A percentile compares a stretch with the other conserved stretches of the same genome.
Evolutionary conservation across 2,329 filamentous ascomycete genomes (phyloP).

Genomic region (Salinomyces thailandicus): DNA sequence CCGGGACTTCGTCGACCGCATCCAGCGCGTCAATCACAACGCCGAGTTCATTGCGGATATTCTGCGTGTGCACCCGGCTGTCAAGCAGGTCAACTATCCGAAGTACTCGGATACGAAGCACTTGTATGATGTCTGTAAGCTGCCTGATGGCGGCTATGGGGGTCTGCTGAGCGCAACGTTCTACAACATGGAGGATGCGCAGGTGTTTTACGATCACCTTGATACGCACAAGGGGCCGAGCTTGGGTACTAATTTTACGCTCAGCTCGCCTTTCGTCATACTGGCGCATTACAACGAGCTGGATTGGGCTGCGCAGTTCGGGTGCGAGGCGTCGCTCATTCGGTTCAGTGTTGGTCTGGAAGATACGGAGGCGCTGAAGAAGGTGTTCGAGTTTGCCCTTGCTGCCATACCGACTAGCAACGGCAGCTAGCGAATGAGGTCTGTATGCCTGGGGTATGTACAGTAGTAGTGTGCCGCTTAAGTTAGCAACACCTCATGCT

Average conservation of each 20-base stretch:
- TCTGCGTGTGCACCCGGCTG: conserved; percentile 49
- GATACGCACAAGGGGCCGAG: conserved; percentile 89
- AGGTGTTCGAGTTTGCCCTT: conserved; percentile 59
- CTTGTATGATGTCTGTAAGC: conserved; percentile 70
- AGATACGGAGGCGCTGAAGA: conserved; percentile 55
- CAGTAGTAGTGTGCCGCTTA: too few relatives aligned
- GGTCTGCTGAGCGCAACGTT: conserved; percentile 82
- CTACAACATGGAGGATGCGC: conserved; percentile 55
- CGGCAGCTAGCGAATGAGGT: too few relatives aligned
- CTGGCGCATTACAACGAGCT: conserved; percentile 86
- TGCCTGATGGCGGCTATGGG: conserved; percentile 67
- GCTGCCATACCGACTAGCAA: conserved; percentile 44
- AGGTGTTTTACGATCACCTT: conserved; percentile 74
- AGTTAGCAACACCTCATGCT: too few relatives aligned
- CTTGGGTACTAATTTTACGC: conserved; percentile 90
- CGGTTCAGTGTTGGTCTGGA: conserved; percentile 86
- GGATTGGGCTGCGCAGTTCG: conserved; percentile 76
- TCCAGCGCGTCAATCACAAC: conserved; percentile 75
- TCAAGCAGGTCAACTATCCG: conserved; percentile 80
- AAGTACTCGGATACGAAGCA: conserved; percentile 59
- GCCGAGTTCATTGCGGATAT: conserved; percentile 73
- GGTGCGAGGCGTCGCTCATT: conserved; percentile 69
- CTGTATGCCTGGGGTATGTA: too few relatives aligned
- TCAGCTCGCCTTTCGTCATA: conserved; percentile 80
- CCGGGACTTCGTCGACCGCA: conserved; percentile 74